These are phyloP conservation scores for Chrysopogon serrulatus DNA, from an alignment of 176 grass and related monocot genomes.

Conservation along the genomic window DNA sequence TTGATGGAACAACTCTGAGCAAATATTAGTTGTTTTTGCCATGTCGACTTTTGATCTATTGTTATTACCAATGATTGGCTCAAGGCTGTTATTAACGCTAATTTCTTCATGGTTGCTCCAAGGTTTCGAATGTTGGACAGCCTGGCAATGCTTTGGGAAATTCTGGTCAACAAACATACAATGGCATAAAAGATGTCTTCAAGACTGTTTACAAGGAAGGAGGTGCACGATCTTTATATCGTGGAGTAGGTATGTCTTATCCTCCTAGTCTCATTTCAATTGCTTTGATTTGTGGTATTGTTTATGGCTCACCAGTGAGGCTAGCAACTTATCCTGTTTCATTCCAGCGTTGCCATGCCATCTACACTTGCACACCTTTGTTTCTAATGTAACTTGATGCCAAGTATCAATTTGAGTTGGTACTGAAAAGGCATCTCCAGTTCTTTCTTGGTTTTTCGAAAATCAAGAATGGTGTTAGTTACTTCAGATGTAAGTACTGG, in stretches of 20 bases:
- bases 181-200: slow-evolving; percentile 81
- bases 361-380: background rate
- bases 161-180: slow-evolving; percentile 51
- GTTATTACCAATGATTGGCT: background rate
- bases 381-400: background rate
- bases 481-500: background rate
- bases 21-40: background rate
- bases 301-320: background rate
- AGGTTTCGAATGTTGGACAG: slow-evolving; percentile 46
- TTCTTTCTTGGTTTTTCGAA: background rate
- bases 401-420: background rate
- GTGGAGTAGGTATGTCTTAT: slow-evolving; percentile 54
- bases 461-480: background rate
- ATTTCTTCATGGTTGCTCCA: slow-evolving; percentile 1
- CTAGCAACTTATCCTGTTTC: background rate
- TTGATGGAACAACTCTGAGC: background rate
- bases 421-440: background rate
- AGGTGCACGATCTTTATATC: slow-evolving; percentile 75
- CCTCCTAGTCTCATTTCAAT: background rate
- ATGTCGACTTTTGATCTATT: background rate
- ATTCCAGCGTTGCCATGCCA: background rate
- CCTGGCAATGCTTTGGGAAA: slow-evolving; percentile 47
- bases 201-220: slow-evolving; percentile 82
- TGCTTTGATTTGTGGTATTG: background rate
- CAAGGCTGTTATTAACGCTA: background rate